Conservation (phyloP, 2,329 filamentous ascomycete species). For the Aureobasidium sp. region DNA sequence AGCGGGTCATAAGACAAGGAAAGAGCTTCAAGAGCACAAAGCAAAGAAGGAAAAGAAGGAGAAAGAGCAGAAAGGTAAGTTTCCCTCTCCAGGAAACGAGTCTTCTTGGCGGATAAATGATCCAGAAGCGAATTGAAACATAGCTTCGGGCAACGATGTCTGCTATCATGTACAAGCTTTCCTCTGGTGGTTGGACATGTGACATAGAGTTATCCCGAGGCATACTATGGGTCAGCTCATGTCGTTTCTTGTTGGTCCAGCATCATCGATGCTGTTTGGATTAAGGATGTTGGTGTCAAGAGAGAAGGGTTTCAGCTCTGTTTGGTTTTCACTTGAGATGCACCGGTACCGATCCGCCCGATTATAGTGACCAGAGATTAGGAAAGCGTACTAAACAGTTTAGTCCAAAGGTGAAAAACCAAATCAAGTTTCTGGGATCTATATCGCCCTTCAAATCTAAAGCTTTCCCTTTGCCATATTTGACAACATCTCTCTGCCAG, state of each 20-base stretch:
- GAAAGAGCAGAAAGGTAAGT: not conserved
- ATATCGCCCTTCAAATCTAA: not conserved
- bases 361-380: not conserved
- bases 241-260: too few relatives aligned
- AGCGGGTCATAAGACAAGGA: not conserved
- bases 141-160: too few relatives aligned
- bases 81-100: not conserved
- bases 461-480: slow-evolving; percentile 63
- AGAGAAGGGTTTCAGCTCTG: not conserved
- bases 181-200: not conserved
- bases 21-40: not conserved
- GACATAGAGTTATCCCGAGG: too few relatives aligned
- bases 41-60: not conserved
- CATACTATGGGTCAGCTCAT: too few relatives aligned
- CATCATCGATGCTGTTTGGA: too few relatives aligned
- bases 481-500: slow-evolving; percentile 63
- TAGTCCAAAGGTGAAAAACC: not conserved
- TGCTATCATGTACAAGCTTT: not conserved
- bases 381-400: not conserved
- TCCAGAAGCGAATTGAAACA: not conserved
- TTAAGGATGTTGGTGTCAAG: not conserved
- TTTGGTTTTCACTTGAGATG: not conserved
- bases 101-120: not conserved
- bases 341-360: not conserved
- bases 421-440: not conserved